phyloP scores from a whole-genome alignment of 2,329 filamentous ascomycete genomes.

The Corinectria fuckeliana region DNA sequence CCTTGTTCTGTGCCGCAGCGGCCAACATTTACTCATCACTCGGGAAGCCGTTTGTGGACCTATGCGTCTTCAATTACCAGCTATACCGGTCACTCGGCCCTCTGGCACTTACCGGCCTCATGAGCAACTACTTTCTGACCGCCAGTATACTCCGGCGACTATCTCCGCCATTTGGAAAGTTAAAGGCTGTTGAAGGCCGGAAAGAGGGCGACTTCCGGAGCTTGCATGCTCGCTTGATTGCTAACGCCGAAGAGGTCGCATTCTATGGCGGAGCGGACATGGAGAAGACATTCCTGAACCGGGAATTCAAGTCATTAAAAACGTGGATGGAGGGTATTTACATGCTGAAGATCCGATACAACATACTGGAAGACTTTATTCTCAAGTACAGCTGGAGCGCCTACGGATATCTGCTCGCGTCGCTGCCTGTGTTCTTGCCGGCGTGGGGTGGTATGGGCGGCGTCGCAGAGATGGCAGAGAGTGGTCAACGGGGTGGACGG shows the following conservation, averaged over 20 bases:
- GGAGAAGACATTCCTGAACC: conserved; percentile 90
- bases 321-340: conserved; percentile 99
- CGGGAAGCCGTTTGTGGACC: conserved; percentile 96
- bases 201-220: conserved; percentile 95
- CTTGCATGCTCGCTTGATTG: conserved; percentile 88
- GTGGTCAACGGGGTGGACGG: conserved; percentile 59
- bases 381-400: conserved; percentile 99
- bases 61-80: conserved; percentile 98
- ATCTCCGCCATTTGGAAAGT: conserved; percentile 94
- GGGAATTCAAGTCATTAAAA: conserved; percentile 90
- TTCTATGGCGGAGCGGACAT: conserved; percentile 97
- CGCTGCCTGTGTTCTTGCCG: conserved; percentile 90
- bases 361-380: conserved; percentile 98
- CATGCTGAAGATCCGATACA: conserved; percentile 96
- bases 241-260: conserved; percentile 96
- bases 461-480: conserved; percentile 67
- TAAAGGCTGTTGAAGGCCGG: conserved; percentile 94
- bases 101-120: conserved; percentile 81
- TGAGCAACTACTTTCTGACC: conserved; percentile 94
- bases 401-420: conserved; percentile 93
- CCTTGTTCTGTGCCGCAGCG: conserved; percentile 90
- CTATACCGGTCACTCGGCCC: conserved; percentile 91
- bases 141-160: conserved; percentile 86
- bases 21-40: conserved; percentile 94
- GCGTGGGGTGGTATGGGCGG: conserved; percentile 89